Evolutionary conservation across 1,139 yeast genomes (phyloP).

Genomic region (Arxiozyma slooffiae): DNA sequence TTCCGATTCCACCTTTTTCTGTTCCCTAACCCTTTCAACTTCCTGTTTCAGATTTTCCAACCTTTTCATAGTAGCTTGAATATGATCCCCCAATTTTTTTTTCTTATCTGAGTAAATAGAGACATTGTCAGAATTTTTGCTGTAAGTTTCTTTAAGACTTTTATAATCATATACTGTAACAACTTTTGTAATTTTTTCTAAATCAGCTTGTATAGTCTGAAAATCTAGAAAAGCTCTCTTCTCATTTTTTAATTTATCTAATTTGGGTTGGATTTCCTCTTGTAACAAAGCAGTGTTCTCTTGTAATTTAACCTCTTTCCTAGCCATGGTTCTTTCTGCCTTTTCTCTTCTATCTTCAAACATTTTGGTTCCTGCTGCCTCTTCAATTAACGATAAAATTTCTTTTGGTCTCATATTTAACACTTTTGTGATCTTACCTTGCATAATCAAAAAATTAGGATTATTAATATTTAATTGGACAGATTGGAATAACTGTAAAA

Average conservation of each 20-base stretch:
- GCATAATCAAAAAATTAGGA: conserved; percentile 96
- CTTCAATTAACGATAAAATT: conserved; percentile 83
- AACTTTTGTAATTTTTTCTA: conserved; percentile 64
- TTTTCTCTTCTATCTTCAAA: conserved; percentile 89
- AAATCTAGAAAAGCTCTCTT: conserved; percentile 76
- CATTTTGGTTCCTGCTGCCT: conserved; percentile 96
- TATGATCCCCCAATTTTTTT: conserved; percentile 44
- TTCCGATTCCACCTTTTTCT: conserved; percentile 50
- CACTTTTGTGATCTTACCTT: conserved; percentile 94
- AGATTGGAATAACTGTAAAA: conserved; percentile 79
- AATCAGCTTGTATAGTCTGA: conserved; percentile 73
- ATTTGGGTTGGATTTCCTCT: conserved; percentile 90
- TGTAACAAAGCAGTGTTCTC: conserved; percentile 64
- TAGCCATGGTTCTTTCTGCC: conserved; percentile 84
- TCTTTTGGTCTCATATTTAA: conserved; percentile 92
- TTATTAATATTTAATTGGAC: conserved; percentile 93
- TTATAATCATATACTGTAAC: conserved; percentile 72
- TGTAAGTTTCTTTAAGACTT: conserved; percentile 36
- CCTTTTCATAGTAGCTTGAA: conserved; percentile 30
- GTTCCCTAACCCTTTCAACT: conserved; percentile 43
- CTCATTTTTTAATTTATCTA: conserved; percentile 71
- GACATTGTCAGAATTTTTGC: conserved; percentile 33
- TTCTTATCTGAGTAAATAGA: conserved; percentile 18
- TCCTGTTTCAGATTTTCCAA: conserved; percentile 44
- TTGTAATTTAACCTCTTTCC: conserved; percentile 73